Base-by-base conservation (phyloP, 2,329 filamentous ascomycete species). In the Scytalidium lignicola region DNA sequence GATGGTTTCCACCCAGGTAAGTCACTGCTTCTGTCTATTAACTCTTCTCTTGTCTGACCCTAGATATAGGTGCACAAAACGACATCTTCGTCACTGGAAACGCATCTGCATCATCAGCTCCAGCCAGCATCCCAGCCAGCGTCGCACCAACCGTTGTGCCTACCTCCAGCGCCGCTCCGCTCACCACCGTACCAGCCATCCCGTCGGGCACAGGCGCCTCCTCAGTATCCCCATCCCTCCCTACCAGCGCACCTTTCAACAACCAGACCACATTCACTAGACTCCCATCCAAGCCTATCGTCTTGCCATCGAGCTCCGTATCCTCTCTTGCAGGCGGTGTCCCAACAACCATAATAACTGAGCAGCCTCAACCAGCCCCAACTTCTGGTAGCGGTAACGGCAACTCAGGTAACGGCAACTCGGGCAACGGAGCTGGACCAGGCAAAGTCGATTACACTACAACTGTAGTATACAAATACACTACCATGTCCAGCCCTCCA, bases 31-130 rank as follows among this genome's bases (percentile, higher is more conserved):
- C n/a, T n/a, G n/a, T n/a, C n/a, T 20, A 41, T 20, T 19, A 44
- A 41, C 15, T 22, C 17, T 28, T 28, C 2, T 20, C 21, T 12
- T 5, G 10, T 26, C 23, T 26, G 10, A 26, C 10, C n/a, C n/a
- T 26, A 26, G 5, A 26, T 26, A 10, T 26, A 48, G 46, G 46
- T 19, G 37, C 46, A 4, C 46, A 48, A 29, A 43, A 48, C 8
- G 43, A 46, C 20, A 43, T 46, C 12, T 46, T 45, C 22, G 22
- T 39, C 42, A 44, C 23, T 23, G 12, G 7, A 12, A n/a, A 10
- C 23, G 20, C 41, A 3, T 26, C 17, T 22, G 41, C 9, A 2
- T 2, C 41, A 17, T 43, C 41, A 3, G 4, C 41, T 9, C 10
- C 23, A 5, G 23, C 23, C 23, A 26, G 23, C 10, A 10, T 26